Evolutionary conservation across 441 rosid genomes (phyloP), one percentile per base, ranked within the genome.

Genomic region (Populus hybrid): DNA sequence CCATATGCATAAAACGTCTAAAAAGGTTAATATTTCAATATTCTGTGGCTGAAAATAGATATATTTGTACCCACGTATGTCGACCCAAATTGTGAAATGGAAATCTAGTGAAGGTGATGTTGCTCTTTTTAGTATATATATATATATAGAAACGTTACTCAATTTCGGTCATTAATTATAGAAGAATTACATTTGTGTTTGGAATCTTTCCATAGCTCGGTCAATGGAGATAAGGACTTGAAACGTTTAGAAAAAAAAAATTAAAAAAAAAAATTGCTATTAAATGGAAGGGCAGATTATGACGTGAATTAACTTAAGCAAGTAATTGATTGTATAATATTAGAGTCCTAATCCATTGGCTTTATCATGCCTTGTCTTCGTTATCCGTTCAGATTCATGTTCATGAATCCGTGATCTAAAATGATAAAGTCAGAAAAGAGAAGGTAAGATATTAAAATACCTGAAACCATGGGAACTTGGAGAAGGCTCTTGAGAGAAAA

Each of bases 381-480:
- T 50, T 50, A 50, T 50, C 59, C 59, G 0, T 16, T 50, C 50
- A 40, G 50, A 40, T 40, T 40, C 59, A 50, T 50, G n/a, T 1
- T 50, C 59, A 4, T 50, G 59, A 50, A 12, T 12, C 5, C 53
- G 4, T 50, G n/a, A 50, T 50, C 1, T 14, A 14, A 40, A 50
- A 50, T 50, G 2, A 50, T 50, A 1, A 12, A 16, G 38, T 21
- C 16, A 26, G 31, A 23, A 64, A 64, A 21, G 26, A 64, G 1
- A 66, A 21, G 26, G 6, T 1, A 16, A 21, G 10, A n/a, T 11
- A 7, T 24, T 26, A 11, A 38, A 68, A 38, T 81, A 89, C 97
- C 95, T 75, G 89, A 80, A 63, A 89, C 71, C 42, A 81, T 69
- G 2, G 95, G 97, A 73, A 92, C 95, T 84, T 91, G 97, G 67